Percentiles rank a stretch among this genome's conserved stretches.
Conservation (phyloP, 768 basidiomycete genomes). For the Arthromyces matolae region DNA sequence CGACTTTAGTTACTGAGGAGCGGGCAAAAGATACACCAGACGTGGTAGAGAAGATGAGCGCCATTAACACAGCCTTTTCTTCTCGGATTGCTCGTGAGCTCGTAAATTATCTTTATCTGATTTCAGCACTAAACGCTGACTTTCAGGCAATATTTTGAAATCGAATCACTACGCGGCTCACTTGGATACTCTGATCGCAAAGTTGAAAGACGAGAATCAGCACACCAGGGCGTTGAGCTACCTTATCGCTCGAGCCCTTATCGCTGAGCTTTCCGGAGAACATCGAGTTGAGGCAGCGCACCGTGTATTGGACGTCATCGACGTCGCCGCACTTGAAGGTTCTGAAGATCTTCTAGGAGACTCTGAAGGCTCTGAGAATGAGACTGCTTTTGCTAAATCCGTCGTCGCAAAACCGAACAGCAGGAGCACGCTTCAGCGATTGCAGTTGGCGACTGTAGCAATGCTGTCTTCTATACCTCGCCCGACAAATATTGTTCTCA, state of each 20-base stretch:
- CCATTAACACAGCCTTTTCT: constrained; percentile 52
- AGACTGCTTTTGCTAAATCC: constrained; percentile 41
- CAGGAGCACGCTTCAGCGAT: constrained; percentile 46
- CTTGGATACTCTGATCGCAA: constrained; percentile 46
- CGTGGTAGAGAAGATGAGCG: constrained; percentile 41
- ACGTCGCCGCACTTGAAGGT: constrained; percentile 40
- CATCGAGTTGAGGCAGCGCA: constrained; percentile 55
- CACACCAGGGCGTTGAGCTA: constrained; percentile 57
- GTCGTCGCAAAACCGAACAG: constrained; percentile 60
- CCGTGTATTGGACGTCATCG: constrained; percentile 43
- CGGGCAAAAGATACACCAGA: constrained; percentile 30
- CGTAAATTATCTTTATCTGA: constrained; percentile 5
- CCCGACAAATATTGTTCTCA: constrained; percentile 37
- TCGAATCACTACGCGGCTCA: constrained; percentile 44
- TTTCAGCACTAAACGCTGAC: constrained; percentile 1
- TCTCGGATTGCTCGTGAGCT: constrained; percentile 62
- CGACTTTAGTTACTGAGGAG: constrained; percentile 36
- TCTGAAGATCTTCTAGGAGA: constrained; percentile 37
- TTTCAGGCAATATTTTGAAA: constrained; percentile 58
- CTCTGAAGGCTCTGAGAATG: constrained; percentile 31
- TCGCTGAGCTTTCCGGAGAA: constrained; percentile 53
- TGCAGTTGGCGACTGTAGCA: constrained; percentile 57
- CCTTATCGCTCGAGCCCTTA: constrained; percentile 59
- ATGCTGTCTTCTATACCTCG: constrained; percentile 46
- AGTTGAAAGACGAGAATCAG: constrained; percentile 44